Evolutionary conservation across 768 basidiomycete genomes (phyloP).

Genomic region (Myochromella boudieri): DNA sequence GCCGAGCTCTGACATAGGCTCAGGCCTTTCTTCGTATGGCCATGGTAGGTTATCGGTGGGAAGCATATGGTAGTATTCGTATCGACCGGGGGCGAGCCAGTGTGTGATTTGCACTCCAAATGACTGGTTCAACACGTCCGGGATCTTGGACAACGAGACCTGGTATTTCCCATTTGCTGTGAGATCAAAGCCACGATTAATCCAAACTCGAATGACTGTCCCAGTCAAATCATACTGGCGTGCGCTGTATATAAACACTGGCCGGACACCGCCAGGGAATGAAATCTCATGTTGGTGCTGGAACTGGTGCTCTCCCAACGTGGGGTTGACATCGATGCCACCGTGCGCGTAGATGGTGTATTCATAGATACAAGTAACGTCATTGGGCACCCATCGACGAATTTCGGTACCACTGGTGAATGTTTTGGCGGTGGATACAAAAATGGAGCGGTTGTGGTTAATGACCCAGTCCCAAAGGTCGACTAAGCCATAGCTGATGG

Average conservation of each 20-base stretch:
- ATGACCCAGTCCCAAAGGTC: slow-evolving; percentile 1
- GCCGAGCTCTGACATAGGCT: background rate
- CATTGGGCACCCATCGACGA: background rate
- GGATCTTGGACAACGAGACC: background rate
- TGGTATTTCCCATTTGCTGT: slow-evolving; percentile 2
- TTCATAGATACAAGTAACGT: background rate
- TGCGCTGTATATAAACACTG: background rate
- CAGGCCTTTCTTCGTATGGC: background rate
- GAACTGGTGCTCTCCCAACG: background rate
- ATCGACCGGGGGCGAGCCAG: slow-evolving; percentile 1
- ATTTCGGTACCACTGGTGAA: background rate
- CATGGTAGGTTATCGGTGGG: background rate
- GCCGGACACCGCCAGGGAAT: slow-evolving; percentile 5
- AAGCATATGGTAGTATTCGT: slow-evolving; percentile 2
- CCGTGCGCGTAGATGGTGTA: slow-evolving; percentile 3
- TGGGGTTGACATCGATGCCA: slow-evolving; percentile 1
- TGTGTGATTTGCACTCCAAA: slow-evolving; percentile 1
- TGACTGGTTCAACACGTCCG: slow-evolving; percentile 4
- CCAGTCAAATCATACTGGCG: background rate
- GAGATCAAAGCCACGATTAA: slow-evolving; percentile 1
- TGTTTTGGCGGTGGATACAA: background rate
- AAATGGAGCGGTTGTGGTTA: slow-evolving; percentile 1
- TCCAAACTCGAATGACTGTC: slow-evolving; percentile 4
- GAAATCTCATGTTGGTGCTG: slow-evolving; percentile 1
- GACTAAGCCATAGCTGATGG: background rate